Base-by-base conservation (phyloP, 495 filamentous ascomycete genomes). In the Beverwykella pulmonaria region DNA sequence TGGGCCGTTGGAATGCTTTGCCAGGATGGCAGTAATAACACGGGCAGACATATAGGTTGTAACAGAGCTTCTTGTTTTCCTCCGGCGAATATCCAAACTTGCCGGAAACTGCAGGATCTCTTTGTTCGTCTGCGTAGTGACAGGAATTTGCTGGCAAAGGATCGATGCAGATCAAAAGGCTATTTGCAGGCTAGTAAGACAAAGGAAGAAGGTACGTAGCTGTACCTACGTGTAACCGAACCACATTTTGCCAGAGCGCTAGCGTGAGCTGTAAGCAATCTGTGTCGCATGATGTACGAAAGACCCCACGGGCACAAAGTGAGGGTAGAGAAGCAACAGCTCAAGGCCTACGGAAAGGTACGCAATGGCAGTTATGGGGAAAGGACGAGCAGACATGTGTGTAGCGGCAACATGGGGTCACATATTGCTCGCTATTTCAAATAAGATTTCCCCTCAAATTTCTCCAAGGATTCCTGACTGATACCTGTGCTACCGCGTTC, bases 1-100 rank as follows among this genome's bases (percentile, higher is more conserved):
- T 57, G 53, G 20, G 53, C 53, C 53, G 53, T 36, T 57, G 53
- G 53, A 57, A 57, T 57, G 53, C 32, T 4, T 8, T 44, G 53
- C 53, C 12, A 26, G 53, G 53, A 44, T 44, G 41, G 53, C 19
- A 30, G 53, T 32, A 39, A 44, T 39, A 57, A 57, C 53, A 57
- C 3, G n/a, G n/a, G 41, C 10, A 57, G 1, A 39, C 17, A 41
- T 10, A 19, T 19, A 23, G n/a, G 30, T 44, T 57, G 20, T 26
- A 10, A 12, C 52, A 12, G 6, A 12, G 39, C 39, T n/a, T 4
- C 2, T 3, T 12, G 39, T 44, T 44, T n/a, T 44, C 6, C 39
- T n/a, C 39, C 15, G 39, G 39, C 6, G 14, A 10, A n/a, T 14
- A 14, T 10, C 5, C 6, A 44, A 44, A n/a, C 39, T n/a, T 14